A percentile compares a stretch with the other conserved stretches of the same genome.
Conservation (phyloP, 306 rosid species). For the Lathyrus aphaca region DNA sequence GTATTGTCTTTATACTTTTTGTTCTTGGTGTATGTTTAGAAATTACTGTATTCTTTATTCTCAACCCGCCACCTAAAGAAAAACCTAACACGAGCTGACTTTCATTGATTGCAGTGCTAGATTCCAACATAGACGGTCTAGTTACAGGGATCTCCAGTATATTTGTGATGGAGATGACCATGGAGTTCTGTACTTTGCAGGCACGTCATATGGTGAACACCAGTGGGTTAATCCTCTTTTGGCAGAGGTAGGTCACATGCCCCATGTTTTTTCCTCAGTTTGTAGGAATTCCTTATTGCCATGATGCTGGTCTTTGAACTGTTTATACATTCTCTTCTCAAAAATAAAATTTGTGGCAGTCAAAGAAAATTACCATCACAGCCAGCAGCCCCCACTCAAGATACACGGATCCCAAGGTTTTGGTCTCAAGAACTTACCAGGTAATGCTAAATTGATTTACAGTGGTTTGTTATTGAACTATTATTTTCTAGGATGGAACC, state of each 20-base stretch:
- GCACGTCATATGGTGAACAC: constrained; percentile 90
- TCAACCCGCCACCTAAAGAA: neutral
- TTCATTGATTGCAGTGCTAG: constrained; percentile 55
- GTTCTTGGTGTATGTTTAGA: constrained; percentile 16
- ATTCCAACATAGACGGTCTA: constrained; percentile 81
- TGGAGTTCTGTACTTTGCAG: constrained; percentile 85
- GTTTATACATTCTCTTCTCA: constrained; percentile 32
- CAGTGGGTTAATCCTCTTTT: constrained; percentile 96
- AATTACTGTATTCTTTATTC: neutral
- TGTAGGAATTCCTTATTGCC: neutral
- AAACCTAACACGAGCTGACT: constrained; percentile 22
- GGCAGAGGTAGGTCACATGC: constrained; percentile 63
- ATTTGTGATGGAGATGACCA: constrained; percentile 88
- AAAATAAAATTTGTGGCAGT: constrained; percentile 40
- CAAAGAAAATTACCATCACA: constrained; percentile 61
- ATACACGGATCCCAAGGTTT: constrained; percentile 92
- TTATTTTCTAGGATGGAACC: constrained; percentile 26
- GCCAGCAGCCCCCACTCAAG: constrained; percentile 90
- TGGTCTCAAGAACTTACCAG: constrained; percentile 92
- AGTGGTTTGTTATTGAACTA: neutral
- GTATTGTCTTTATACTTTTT: constrained; percentile 4
- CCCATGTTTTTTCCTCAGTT: neutral
- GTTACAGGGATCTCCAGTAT: constrained; percentile 88
- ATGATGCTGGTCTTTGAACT: constrained; percentile 5
- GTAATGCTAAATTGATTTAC: constrained; percentile 39